Conservation (phyloP, 805 yeast genomes). For the Kazachstania bromeliacearum region DNA sequence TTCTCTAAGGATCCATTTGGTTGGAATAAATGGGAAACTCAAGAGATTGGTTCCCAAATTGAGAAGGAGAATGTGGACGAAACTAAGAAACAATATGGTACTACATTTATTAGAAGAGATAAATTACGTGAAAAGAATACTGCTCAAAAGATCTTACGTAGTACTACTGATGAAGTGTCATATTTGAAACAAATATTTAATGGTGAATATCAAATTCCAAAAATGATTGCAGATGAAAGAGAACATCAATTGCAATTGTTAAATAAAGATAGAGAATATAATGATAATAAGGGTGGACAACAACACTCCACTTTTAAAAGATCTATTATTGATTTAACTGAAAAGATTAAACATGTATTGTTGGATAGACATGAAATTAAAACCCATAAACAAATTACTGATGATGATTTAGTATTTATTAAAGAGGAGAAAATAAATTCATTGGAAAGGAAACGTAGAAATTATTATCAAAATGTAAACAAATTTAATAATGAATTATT, state of each 20-base stretch:
- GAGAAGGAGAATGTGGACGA: background rate
- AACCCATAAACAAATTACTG: background rate
- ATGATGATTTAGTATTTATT: constrained; percentile 23
- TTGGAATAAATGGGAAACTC: constrained; percentile 22
- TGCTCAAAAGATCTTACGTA: constrained; percentile 9
- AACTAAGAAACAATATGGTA: constrained; percentile 28
- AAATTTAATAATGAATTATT: constrained; percentile 23
- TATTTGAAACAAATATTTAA: constrained; percentile 28
- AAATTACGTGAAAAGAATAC: constrained; percentile 4
- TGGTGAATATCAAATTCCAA: constrained; percentile 31
- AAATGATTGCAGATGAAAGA: constrained; percentile 19
- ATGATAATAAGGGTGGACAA: background rate
- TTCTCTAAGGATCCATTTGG: constrained; percentile 24
- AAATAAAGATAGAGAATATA: constrained; percentile 12
- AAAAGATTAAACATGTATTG: constrained; percentile 19
- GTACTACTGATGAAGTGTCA: constrained; percentile 20
- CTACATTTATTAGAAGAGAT: constrained; percentile 24
- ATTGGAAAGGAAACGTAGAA: constrained; percentile 18
- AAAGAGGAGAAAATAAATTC: constrained; percentile 22
- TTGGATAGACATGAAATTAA: constrained; percentile 4
- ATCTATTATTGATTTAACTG: constrained; percentile 21
- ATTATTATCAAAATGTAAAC: constrained; percentile 13
- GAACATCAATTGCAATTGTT: constrained; percentile 18
- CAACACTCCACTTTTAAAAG: constrained; percentile 7
- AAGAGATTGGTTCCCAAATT: constrained; percentile 26